Evolutionary conservation across 495 filamentous ascomycete genomes (phyloP).

Genomic region (Sphaerosporella brunnea): DNA sequence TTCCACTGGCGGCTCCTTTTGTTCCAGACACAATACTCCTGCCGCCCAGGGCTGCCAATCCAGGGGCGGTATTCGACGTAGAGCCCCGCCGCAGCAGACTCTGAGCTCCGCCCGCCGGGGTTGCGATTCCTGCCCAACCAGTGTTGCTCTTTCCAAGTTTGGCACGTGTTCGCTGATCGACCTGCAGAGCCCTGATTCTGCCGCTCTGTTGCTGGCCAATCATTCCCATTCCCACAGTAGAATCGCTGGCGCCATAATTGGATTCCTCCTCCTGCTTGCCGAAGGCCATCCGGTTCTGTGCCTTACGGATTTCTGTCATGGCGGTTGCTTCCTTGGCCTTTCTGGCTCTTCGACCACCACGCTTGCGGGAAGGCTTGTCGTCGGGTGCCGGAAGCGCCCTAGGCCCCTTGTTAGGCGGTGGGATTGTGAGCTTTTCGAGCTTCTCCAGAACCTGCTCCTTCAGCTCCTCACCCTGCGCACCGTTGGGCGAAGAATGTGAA

Average conservation of each 20-base stretch:
- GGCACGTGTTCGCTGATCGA: conserved; percentile 82
- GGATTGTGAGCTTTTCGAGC: conserved; percentile 84
- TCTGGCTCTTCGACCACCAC: conserved; percentile 74
- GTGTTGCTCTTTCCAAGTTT: conserved; percentile 89
- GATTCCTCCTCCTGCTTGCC: conserved; percentile 91
- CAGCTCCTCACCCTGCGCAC: conserved; percentile 68
- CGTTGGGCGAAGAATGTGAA: conserved; percentile 66
- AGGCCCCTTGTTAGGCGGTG: conserved; percentile 75
- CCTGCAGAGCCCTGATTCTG: conserved; percentile 66
- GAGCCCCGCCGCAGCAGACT: conserved; percentile 62
- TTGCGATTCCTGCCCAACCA: conserved; percentile 69
- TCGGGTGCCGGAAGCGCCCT: conserved; percentile 85
- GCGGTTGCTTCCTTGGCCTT: conserved; percentile 95
- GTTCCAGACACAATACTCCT: conserved; percentile 27
- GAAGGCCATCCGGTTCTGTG: conserved; percentile 90
- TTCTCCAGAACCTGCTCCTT: conserved; percentile 67
- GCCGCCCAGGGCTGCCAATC: conserved; percentile 61
- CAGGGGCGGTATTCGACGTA: conserved; percentile 34
- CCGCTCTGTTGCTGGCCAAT: conserved; percentile 76
- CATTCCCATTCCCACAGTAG: conserved; percentile 84
- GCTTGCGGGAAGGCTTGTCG: conserved; percentile 85
- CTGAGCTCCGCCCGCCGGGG: conserved; percentile 47
- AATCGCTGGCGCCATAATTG: conserved; percentile 74
- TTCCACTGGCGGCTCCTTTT: conserved; percentile 43
- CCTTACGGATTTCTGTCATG: conserved; percentile 92